These are phyloP conservation scores for Pleurotus ostreatus DNA, from an alignment of 768 basidiomycete species.

Conservation along the genomic window DNA sequence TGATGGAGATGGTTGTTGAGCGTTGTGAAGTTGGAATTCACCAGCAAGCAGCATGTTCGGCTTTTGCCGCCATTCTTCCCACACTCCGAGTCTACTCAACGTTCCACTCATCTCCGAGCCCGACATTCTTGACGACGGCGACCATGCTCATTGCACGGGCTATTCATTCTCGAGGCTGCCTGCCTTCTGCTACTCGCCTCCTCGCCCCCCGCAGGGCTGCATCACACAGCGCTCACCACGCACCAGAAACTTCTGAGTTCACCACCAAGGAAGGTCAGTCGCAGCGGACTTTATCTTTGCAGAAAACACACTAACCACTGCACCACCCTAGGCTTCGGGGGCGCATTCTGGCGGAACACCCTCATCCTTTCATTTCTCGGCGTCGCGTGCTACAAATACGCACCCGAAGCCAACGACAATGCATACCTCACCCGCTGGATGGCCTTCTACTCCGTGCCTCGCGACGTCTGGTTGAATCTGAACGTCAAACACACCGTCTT, in stretches of 20 bases:
- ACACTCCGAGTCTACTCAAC: not conserved
- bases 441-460: constrained; percentile 48
- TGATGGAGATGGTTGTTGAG: not conserved
- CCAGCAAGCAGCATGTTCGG: not conserved
- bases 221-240: constrained; percentile 30
- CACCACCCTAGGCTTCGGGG: constrained; percentile 48
- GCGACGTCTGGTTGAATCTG: constrained; percentile 48
- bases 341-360: constrained; percentile 65
- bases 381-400: constrained; percentile 62
- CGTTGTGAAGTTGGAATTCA: constrained; percentile 3
- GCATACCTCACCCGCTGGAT: constrained; percentile 67
- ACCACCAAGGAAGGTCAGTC: constrained; percentile 54
- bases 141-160: constrained; percentile 43
- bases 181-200: constrained; percentile 15
- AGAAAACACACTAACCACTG: not conserved
- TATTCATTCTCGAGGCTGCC: constrained; percentile 15
- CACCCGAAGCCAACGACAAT: constrained; percentile 58
- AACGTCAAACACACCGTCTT: constrained; percentile 56
- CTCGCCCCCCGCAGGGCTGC: constrained; percentile 39
- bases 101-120: not conserved
- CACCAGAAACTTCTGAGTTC: constrained; percentile 40
- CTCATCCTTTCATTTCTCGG: constrained; percentile 45
- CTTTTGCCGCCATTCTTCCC: not conserved
- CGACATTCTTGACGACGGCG: not conserved
- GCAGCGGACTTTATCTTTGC: not conserved